These are phyloP conservation scores for Trichoderma oligosporum DNA, from an alignment of 2,329 filamentous ascomycete genomes.

Conservation along the genomic window DNA sequence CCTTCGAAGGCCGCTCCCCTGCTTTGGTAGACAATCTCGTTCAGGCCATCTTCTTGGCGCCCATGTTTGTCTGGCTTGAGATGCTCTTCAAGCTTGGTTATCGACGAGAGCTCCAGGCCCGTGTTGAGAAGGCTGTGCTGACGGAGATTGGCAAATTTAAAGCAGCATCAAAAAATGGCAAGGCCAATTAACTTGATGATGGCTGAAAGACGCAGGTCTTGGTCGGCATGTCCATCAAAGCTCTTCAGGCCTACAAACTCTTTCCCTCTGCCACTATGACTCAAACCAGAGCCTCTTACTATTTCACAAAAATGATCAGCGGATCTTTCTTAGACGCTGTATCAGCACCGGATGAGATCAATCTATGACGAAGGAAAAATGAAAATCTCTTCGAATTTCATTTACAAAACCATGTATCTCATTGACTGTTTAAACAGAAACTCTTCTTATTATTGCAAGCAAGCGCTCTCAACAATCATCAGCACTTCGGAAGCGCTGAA, in stretches of 20 bases:
- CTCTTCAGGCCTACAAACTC: neutral
- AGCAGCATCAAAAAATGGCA: slow-evolving; percentile 52
- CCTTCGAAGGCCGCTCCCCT: slow-evolving; percentile 82
- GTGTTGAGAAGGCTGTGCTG: slow-evolving; percentile 72
- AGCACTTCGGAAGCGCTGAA: neutral
- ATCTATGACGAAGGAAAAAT: neutral
- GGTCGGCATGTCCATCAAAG: neutral
- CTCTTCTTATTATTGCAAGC: slow-evolving; percentile 14
- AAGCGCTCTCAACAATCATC: slow-evolving; percentile 15
- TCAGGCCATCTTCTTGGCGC: slow-evolving; percentile 87
- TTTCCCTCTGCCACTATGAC: neutral
- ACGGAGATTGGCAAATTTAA: slow-evolving; percentile 74
- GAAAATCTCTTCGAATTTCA: neutral
- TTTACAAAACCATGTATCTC: neutral
- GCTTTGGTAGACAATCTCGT: slow-evolving; percentile 87
- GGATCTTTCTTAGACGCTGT: neutral
- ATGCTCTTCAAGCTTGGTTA: slow-evolving; percentile 88
- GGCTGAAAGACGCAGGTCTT: neutral
- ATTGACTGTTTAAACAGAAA: neutral
- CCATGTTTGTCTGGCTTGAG: slow-evolving; percentile 97
- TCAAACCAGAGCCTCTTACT: neutral
- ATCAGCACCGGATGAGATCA: neutral
- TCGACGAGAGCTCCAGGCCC: slow-evolving; percentile 76
- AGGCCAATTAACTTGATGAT: slow-evolving; percentile 42
- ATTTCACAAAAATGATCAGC: neutral